phyloP scores from a whole-genome alignment of 176 grass and related monocot genomes.

The Leersia perrieri region DNA sequence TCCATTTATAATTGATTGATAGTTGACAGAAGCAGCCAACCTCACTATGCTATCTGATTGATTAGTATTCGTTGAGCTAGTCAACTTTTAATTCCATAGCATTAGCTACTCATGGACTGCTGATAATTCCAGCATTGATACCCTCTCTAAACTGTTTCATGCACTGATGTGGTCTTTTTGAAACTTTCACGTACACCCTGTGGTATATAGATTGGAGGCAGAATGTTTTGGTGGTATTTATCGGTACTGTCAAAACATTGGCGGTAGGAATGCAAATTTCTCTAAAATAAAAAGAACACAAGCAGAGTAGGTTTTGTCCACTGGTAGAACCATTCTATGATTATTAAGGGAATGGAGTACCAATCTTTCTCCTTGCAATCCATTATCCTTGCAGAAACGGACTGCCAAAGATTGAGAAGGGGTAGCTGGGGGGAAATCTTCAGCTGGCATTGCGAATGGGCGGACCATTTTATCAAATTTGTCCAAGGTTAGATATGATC shows the following conservation, averaged over 20 bases:
- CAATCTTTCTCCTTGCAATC: slow-evolving; percentile 51
- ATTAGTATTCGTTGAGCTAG: not conserved
- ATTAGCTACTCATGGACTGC: not conserved
- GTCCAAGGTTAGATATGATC: slow-evolving; percentile 81
- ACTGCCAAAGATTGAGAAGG: slow-evolving; percentile 62
- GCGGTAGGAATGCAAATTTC: not conserved
- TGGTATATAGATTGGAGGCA: not conserved
- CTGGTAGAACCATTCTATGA: slow-evolving; percentile 30
- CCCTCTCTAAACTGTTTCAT: too few relatives aligned
- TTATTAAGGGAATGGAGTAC: slow-evolving; percentile 54
- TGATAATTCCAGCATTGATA: too few relatives aligned
- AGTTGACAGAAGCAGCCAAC: not conserved
- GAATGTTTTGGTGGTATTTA: not conserved
- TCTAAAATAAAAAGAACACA: not conserved
- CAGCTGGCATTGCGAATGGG: slow-evolving; percentile 89
- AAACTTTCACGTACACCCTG: not conserved
- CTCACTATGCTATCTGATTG: slow-evolving; percentile 9
- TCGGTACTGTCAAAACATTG: not conserved
- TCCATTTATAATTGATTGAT: not conserved
- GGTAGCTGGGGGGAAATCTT: slow-evolving; percentile 79
- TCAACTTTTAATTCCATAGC: not conserved
- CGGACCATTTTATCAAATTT: slow-evolving; percentile 94
- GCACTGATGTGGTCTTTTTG: not conserved
- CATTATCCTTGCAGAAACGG: slow-evolving; percentile 58
- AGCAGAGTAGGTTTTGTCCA: slow-evolving; percentile 20